phyloP scores from a whole-genome alignment of 495 filamentous ascomycete genomes.

The Parathielavia hyrcaniae region DNA sequence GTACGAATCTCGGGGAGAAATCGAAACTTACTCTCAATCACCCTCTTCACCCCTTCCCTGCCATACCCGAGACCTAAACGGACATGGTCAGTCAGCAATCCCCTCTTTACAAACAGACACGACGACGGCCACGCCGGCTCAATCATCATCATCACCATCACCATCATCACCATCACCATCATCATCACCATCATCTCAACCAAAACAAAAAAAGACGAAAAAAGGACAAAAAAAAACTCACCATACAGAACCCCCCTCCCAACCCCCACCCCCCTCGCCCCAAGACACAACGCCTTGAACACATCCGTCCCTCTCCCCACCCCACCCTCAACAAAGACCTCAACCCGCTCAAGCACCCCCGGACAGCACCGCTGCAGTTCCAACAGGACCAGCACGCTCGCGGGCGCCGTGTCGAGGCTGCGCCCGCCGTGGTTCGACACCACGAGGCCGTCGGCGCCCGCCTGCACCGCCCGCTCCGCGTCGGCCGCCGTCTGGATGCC shows the following conservation, averaged over 20 bases:
- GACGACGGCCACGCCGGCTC: too few species aligned
- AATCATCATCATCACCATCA: too few species aligned
- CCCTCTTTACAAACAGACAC: not conserved
- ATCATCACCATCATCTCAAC: not conserved
- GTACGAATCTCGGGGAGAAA: not conserved
- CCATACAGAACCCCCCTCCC: slow-evolving; percentile 58
- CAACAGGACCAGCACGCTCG: slow-evolving; percentile 56
- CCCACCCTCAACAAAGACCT: slow-evolving; percentile 63
- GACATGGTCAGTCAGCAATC: not conserved
- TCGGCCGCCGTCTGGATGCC: slow-evolving; percentile 60
- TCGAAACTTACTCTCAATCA: slow-evolving; percentile 45
- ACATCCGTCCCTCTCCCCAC: slow-evolving; percentile 60
- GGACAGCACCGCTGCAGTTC: slow-evolving; percentile 57
- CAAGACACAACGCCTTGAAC: slow-evolving; percentile 62
- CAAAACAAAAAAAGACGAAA: not conserved
- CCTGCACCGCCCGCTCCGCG: slow-evolving; percentile 49
- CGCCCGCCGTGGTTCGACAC: slow-evolving; percentile 66
- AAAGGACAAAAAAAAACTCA: not conserved
- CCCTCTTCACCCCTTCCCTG: slow-evolving; percentile 65
- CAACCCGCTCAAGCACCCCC: slow-evolving; percentile 54
- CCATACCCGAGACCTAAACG: slow-evolving; percentile 54
- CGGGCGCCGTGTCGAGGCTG: slow-evolving; percentile 57
- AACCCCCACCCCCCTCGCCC: slow-evolving; percentile 57
- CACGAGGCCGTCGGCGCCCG: slow-evolving; percentile 54
- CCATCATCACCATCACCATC: too few species aligned